Evolutionary conservation across 768 basidiomycete species (phyloP).

Genomic region (Phylloporus sp.): DNA sequence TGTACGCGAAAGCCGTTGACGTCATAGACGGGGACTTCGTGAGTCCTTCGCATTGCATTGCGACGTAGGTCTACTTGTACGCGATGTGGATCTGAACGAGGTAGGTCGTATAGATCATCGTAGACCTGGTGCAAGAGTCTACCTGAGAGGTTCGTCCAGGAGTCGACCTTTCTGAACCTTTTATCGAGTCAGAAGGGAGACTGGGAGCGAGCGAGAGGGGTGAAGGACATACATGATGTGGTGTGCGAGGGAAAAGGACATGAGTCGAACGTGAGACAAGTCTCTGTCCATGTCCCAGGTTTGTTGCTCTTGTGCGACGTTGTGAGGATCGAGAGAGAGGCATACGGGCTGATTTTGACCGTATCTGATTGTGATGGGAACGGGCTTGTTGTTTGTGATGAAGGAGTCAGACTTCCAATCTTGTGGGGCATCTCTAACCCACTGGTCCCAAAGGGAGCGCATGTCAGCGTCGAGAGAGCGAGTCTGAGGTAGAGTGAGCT

Average conservation of each 20-base stretch:
- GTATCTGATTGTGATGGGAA: slow-evolving; percentile 5
- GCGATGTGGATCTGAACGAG: not conserved
- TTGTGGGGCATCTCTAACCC: not conserved
- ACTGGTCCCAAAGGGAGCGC: not conserved
- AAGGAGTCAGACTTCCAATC: not conserved
- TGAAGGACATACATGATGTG: slow-evolving; percentile 1
- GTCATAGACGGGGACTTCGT: not conserved
- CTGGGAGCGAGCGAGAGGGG: not conserved
- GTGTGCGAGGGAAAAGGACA: slow-evolving; percentile 3
- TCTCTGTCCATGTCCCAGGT: not conserved
- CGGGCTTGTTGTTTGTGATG: not conserved
- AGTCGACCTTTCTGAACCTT: not conserved
- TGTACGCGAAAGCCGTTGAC: not conserved
- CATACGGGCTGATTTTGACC: slow-evolving; percentile 6
- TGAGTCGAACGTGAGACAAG: not conserved
- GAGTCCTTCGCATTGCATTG: not conserved
- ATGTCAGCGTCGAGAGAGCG: not conserved
- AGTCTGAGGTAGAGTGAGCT: not conserved
- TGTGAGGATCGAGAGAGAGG: not conserved
- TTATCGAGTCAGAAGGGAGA: not conserved
- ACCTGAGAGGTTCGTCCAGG: not conserved
- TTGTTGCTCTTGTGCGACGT: not conserved
- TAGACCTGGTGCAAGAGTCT: not conserved
- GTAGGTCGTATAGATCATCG: not conserved
- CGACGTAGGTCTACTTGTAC: not conserved